Evolutionary conservation across 2,329 filamentous ascomycete species (phyloP).

Genomic region (Corniculantispora saksenae): DNA sequence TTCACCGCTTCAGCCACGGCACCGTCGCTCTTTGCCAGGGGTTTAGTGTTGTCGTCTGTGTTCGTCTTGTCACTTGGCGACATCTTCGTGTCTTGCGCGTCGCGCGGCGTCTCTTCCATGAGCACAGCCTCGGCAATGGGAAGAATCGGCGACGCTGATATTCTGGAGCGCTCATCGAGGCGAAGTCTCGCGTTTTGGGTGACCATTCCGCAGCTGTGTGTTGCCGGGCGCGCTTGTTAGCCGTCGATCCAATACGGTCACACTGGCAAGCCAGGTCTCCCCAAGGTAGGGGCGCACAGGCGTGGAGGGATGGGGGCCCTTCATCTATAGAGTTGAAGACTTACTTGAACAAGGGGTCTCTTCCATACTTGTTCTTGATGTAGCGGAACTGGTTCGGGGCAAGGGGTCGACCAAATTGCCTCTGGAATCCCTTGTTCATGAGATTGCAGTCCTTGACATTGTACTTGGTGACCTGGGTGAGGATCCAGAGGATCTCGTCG

Average conservation of each 20-base stretch:
- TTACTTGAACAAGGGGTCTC: background rate
- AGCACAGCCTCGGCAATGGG: background rate
- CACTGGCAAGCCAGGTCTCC: background rate
- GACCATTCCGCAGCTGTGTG: background rate
- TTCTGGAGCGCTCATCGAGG: too few relatives aligned
- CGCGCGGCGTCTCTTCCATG: background rate
- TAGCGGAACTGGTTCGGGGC: background rate
- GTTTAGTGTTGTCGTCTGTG: background rate
- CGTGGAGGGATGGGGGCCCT: background rate
- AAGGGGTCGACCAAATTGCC: background rate
- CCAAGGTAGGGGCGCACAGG: background rate
- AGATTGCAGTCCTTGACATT: constrained; percentile 31
- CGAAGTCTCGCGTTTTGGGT: too few relatives aligned
- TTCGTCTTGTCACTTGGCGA: background rate
- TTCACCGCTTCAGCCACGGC: background rate
- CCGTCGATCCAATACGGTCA: background rate
- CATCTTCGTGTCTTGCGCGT: background rate
- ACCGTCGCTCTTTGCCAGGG: background rate
- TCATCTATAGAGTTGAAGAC: background rate
- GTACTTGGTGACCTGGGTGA: constrained; percentile 29
- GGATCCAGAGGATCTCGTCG: constrained; percentile 38
- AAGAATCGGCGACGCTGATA: background rate
- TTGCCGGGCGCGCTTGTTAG: background rate
- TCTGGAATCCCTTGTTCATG: background rate
- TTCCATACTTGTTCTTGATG: background rate